Base-by-base conservation (phyloP, 345 rosid species). In the Isatis tinctoria region DNA sequence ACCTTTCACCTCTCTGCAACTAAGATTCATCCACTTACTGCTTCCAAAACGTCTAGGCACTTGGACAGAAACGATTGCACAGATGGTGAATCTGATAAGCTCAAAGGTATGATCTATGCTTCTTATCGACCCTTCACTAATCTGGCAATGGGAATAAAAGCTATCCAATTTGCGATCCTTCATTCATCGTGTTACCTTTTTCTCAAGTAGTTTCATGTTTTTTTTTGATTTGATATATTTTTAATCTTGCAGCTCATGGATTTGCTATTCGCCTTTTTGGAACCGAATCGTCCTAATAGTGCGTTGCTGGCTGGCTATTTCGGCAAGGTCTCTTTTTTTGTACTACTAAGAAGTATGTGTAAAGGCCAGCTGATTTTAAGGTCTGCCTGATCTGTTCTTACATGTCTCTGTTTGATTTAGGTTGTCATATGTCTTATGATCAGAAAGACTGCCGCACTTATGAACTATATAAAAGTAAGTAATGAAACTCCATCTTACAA, bases 291-390 rank as follows among this genome's bases (percentile, higher is more conserved):
- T 74, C 80, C 85, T 76, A 97, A 92, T 75, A 88, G 96, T 75
- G 87, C 97, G 3, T 80, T 90, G 80, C 82, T 90, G 73, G 99
- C 99, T 47, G 97, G 99, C 69, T 95, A 95, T 81, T 95, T 95
- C 58, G 87, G 99, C 83, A 95, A 95, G 92, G 99, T 95, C 64
- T 72, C 20, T 58, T 40, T 51, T 60, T 10, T 47, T 32, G 5
- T 32, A 30, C 8, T 30, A 56, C 49, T 68, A 7, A 51, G 1
- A 67, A 49, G 30, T 14, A n/a, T 49, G 24, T 75, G 39, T 32
- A 22, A 41, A 62, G 44, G 1, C 28, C 41, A 28, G 40, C 64
- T 45, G 43, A 10, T 44, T 69, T 41, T 62, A 10, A 51, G 72
- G 67, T n/a, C 62, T 49, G 54, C 5, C 24, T 6, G 14, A 41